Evolutionary conservation across 225 moss, liverwort and hornwort species (phyloP).

Genomic region (Asterella californica): DNA sequence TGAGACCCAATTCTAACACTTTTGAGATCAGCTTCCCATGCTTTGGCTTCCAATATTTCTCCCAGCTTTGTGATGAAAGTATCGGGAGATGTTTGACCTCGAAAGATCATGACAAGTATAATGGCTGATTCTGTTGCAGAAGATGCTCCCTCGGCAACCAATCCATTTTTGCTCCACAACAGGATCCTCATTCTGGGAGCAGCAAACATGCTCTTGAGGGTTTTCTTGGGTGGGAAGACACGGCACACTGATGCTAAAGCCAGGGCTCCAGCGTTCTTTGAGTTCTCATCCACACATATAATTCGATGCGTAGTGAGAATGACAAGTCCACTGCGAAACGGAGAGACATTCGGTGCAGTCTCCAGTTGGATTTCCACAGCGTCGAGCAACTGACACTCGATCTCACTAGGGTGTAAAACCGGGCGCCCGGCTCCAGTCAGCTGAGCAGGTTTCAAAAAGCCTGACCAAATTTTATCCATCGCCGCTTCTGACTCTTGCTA

Average conservation of each 20-base stretch:
- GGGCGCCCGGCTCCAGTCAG: conserved; percentile 69
- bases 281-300: conserved; percentile 72
- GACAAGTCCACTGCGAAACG: conserved; percentile 43
- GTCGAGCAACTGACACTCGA: conserved; percentile 80
- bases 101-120: conserved; percentile 59
- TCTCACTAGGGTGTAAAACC: conserved; percentile 50
- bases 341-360: conserved; percentile 15
- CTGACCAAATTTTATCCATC: conserved; percentile 39
- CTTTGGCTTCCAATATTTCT: conserved; percentile 66
- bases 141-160: conserved; percentile 41
- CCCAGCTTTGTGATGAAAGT: conserved; percentile 61
- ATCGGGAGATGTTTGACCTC: conserved; percentile 57
- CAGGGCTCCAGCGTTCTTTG: conserved; percentile 61
- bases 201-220: conserved; percentile 78
- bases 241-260: conserved; percentile 67
- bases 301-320: conserved; percentile 76
- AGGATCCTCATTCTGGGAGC: conserved; percentile 74
- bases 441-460: conserved; percentile 26
- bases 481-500: background rate
- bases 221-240: conserved; percentile 62
- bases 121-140: conserved; percentile 46
- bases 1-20: conserved; percentile 15
- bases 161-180: conserved; percentile 69
- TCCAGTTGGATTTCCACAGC: conserved; percentile 73
- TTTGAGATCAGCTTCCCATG: conserved; percentile 68